Base-by-base conservation (phyloP, 768 basidiomycete genomes). In the Termitomyces sp. region DNA sequence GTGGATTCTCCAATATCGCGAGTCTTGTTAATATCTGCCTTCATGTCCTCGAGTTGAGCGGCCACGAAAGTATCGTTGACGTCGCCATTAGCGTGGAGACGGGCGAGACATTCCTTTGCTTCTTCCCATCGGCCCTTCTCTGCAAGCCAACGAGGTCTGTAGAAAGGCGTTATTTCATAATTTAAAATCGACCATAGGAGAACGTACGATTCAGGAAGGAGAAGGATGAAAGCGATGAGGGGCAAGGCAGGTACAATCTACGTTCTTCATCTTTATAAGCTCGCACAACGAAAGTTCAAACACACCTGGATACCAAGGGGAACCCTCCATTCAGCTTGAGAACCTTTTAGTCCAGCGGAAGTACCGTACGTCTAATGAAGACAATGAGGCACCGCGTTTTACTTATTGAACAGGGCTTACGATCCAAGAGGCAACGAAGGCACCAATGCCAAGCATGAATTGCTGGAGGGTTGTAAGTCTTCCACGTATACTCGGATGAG, bases 401-500 rank as follows among this genome's bases (percentile, higher is more conserved):
- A 13, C 15, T 18, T 16, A 31, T 16, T 4, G 20, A 36, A 5
- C 20, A 31, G 18, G 46, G 59, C 69, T 63, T 57, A 73, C 72
- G 48, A 78, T 62, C 73, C 73, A 81, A 2, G 78, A 80, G 15
- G 79, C 81, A 50, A 72, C 65, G 61, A 83, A 75, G 7, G 80
- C 76, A 52, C 76, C 76, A 54, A 77, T 77, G 35, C 78, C 78
- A 7, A 80, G 64, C 78, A 79, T 80, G 60, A 80, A 77, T 66
- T 71, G 57, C 9, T 81, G 80, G 31, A 82, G 66, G 4, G 80
- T 81, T 2, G 78, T 81, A 36, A 81, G 67, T 16, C 79, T 70
- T 10, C 81, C 81, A n/a, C 80, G 72, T 40, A 81, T 81, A 66
- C 76, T 77, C 0, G 81, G 80, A 54, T 81, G 79, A 2, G 81